A percentile compares a stretch with the other conserved stretches of the same genome.
Conservation (phyloP, 2,329 filamentous ascomycete species). For the Trichoderma endophyticum region DNA sequence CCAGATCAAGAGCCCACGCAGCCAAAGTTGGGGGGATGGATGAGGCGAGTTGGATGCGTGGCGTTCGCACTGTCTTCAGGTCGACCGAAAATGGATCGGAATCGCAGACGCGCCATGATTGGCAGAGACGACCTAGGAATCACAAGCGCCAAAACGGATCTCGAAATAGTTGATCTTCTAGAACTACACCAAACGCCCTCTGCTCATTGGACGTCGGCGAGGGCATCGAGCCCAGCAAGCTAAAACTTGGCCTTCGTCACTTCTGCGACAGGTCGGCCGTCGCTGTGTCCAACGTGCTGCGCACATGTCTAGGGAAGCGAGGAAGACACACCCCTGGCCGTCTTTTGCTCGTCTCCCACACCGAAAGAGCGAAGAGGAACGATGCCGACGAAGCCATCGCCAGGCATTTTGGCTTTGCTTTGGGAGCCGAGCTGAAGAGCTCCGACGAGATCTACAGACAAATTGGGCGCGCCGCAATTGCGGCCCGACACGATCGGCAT, state of each 20-base stretch:
- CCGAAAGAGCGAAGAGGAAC: not conserved
- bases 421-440: not conserved
- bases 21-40: not conserved
- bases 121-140: not conserved
- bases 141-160: constrained; percentile 6
- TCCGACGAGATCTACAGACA: constrained; percentile 12
- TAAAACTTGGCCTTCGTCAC: constrained; percentile 15
- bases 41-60: not conserved
- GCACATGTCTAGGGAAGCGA: not conserved
- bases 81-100: constrained; percentile 37
- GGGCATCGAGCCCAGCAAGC: not conserved
- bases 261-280: not conserved
- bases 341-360: not conserved
- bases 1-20: not conserved
- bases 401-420: not conserved
- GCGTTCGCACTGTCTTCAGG: constrained; percentile 29
- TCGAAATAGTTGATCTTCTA: constrained; percentile 20
- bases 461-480: constrained; percentile 15
- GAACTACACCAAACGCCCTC: constrained; percentile 16
- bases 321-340: not conserved
- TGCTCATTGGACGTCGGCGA: constrained; percentile 12
- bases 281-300: not conserved
- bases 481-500: constrained; percentile 17
- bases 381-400: not conserved
- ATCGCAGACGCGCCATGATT: constrained; percentile 20